Evolutionary conservation across 345 rosid species (phyloP).

Genomic region (Angophora floribunda): DNA sequence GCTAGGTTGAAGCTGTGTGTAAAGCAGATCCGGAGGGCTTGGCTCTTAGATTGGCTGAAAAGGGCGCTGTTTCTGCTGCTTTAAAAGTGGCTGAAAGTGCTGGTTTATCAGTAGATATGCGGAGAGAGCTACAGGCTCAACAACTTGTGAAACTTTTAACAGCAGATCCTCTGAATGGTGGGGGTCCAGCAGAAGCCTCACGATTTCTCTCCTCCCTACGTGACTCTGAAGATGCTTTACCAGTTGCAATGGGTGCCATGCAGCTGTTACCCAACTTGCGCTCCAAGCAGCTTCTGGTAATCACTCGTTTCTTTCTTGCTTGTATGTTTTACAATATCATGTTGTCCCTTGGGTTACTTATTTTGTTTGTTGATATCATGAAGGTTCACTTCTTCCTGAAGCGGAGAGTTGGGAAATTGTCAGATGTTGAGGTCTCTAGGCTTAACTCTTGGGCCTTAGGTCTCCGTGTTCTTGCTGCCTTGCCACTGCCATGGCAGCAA

Average conservation of each 20-base stretch:
- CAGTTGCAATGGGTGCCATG: constrained; percentile 99
- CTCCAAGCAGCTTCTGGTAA: constrained; percentile 94
- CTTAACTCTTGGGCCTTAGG: constrained; percentile 99
- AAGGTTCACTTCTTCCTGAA: constrained; percentile 96
- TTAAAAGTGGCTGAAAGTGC: constrained; percentile 97
- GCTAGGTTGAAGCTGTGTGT: constrained; percentile 82
- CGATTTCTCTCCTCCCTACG: constrained; percentile 86
- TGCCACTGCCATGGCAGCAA: constrained; percentile 99
- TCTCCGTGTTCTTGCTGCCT: constrained; percentile 86
- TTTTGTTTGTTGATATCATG: constrained; percentile 12
- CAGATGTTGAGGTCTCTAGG: constrained; percentile 68
- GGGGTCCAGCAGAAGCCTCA: constrained; percentile 99
- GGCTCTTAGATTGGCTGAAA: constrained; percentile 93
- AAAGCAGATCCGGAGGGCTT: constrained; percentile 94
- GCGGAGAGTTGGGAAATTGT: constrained; percentile 78
- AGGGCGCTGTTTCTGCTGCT: constrained; percentile 98
- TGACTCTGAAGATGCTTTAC: constrained; percentile 89
- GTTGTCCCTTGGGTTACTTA: neutral
- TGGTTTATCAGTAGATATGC: constrained; percentile 69
- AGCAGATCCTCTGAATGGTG: constrained; percentile 94
- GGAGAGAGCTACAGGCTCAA: constrained; percentile 91
- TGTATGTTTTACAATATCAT: neutral
- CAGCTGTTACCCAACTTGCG: constrained; percentile 89
- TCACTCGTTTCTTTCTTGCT: neutral
- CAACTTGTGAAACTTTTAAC: constrained; percentile 98